phyloP scores from a whole-genome alignment of 208 protist species.

The Angomonas desouzai region DNA sequence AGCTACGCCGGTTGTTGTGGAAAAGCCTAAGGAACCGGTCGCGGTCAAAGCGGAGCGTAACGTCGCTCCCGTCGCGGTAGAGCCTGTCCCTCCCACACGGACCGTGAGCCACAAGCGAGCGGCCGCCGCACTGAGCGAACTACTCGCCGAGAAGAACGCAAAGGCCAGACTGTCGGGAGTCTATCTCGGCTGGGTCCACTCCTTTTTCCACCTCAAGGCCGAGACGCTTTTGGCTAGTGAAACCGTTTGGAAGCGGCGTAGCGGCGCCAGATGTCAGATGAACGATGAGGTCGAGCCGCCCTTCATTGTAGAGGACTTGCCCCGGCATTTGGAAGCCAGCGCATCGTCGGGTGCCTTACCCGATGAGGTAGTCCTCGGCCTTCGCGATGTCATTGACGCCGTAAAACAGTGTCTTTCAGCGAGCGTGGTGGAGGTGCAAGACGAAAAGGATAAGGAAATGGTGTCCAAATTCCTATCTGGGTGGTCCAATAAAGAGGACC shows the following conservation, averaged over 20 bases:
- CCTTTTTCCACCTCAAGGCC: constrained; percentile 15
- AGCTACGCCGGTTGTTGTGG: too few species aligned
- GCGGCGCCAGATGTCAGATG: constrained; percentile 6
- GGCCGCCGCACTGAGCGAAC: neutral
- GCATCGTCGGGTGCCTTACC: constrained; percentile 21
- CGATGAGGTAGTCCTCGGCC: constrained; percentile 39
- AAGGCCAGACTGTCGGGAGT: constrained; percentile 11
- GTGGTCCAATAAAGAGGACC: constrained; percentile 21
- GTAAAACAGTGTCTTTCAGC: constrained; percentile 35
- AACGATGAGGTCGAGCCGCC: constrained; percentile 36
- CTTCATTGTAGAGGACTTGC: constrained; percentile 31
- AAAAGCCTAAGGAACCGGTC: too few species aligned
- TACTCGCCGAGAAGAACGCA: neutral
- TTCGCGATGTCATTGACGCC: constrained; percentile 39
- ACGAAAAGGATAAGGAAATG: constrained; percentile 24
- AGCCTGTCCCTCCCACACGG: neutral
- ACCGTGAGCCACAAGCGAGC: neutral
- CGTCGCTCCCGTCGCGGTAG: constrained; percentile 5
- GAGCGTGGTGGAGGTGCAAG: constrained; percentile 31
- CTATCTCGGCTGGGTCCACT: constrained; percentile 18
- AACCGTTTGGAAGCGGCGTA: constrained; percentile 10
- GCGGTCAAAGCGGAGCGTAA: neutral
- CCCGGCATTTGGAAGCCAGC: constrained; percentile 22
- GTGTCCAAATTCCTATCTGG: constrained; percentile 17
- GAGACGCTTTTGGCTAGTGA: constrained; percentile 13